Conservation (phyloP, 176 grass and related monocot species). For the Tillandsia fasciculata region DNA sequence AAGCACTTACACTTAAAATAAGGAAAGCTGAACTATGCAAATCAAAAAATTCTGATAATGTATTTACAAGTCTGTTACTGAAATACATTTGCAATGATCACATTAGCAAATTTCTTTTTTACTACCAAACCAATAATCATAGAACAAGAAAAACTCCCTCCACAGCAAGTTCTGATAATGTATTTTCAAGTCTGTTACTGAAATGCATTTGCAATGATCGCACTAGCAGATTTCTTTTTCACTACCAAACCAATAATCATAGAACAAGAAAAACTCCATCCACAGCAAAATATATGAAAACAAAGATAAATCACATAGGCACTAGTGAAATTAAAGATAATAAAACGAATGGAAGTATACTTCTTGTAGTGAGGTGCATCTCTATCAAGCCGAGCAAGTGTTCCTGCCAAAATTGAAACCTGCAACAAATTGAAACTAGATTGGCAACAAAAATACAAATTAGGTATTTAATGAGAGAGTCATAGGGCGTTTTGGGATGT, state of each 20-base stretch:
- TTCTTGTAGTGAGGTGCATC: constrained; percentile 99
- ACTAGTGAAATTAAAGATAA: neutral
- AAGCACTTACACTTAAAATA: no score
- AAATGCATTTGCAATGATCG: neutral
- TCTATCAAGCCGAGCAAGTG: constrained; percentile 96
- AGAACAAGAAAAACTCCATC: neutral
- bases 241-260: neutral
- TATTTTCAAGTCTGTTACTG: neutral
- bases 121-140: neutral
- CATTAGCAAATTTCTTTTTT: neutral
- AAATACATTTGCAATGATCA: neutral
- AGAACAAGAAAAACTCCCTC: neutral
- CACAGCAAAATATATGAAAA: neutral
- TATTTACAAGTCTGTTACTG: neutral
- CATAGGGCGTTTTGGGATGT: no score
- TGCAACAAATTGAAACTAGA: constrained; percentile 31
- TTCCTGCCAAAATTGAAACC: constrained; percentile 99
- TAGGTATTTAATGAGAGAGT: neutral
- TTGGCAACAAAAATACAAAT: constrained; percentile 7
- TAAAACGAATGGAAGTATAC: constrained; percentile 21
- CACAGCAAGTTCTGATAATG: neutral
- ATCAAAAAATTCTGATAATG: neutral
- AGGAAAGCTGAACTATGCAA: no score
- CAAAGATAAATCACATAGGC: neutral
- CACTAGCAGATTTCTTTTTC: neutral